Evolutionary conservation across 2,329 filamentous ascomycete genomes (phyloP).

Genomic region (Fusarium palustre): DNA sequence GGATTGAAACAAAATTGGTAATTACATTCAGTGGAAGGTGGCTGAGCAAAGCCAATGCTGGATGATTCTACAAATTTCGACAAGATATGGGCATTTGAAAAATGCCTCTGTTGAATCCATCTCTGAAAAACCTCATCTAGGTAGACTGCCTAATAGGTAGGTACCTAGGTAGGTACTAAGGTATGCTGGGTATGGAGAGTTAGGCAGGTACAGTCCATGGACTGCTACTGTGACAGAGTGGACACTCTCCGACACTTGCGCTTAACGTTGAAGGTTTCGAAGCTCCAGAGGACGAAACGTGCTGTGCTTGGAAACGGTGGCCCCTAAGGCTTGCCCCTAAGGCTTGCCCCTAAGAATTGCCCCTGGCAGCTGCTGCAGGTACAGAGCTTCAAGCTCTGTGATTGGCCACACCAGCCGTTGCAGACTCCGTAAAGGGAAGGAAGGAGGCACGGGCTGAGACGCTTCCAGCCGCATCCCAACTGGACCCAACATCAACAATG

Average conservation of each 20-base stretch:
- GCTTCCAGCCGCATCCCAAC: constrained; percentile 39
- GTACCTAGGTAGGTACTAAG: too few relatives aligned
- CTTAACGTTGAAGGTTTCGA: constrained; percentile 37
- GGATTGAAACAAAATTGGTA: constrained; percentile 17
- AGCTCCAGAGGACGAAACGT: constrained; percentile 43
- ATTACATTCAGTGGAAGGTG: neutral
- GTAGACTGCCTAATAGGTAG: too few relatives aligned
- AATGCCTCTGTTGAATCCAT: neutral
- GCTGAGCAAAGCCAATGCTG: neutral
- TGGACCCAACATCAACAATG: constrained; percentile 28
- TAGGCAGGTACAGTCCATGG: neutral
- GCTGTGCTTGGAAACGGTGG: constrained; percentile 28
- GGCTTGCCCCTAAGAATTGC: constrained; percentile 5
- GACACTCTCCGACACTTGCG: constrained; percentile 31
- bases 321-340: constrained; percentile 22
- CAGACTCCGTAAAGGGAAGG: constrained; percentile 24
- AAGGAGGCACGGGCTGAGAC: constrained; percentile 38
- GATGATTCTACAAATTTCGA: neutral
- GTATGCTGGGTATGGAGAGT: too few relatives aligned
- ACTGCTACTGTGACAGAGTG: constrained; percentile 26
- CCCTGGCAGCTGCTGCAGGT: constrained; percentile 30
- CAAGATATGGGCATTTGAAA: constrained; percentile 9
- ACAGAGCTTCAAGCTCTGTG: neutral
- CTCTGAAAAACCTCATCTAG: too few relatives aligned
- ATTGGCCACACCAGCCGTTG: constrained; percentile 37